Base-by-base conservation (phyloP, 768 basidiomycete genomes). In the Leccinum boreale region DNA sequence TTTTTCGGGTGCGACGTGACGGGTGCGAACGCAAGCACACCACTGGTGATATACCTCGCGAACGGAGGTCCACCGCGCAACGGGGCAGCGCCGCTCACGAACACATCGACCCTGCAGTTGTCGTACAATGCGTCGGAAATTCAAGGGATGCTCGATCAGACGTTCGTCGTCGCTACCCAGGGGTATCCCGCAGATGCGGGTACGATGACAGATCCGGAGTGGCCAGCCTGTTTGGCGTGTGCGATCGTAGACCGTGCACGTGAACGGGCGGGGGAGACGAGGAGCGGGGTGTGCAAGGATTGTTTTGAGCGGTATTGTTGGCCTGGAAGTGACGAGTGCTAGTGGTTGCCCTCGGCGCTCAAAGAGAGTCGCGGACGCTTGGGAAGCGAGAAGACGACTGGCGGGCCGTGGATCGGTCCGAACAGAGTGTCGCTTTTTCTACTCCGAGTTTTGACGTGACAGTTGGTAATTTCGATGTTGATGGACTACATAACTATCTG, bases 41-140 rank as follows among this genome's bases (percentile, higher is more conserved):
- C 84, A 3, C 65, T 85, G 39, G 61, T 86, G 15, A 75, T 85
- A 55, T 87, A 87, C 68, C 68, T 85, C n/a, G 83, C 84, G 1
- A 82, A 81, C 62, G 81, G 82, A 28, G 79, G 78, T 5, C 69
- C 77, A 2, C 78, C 77, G 45, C 71, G 66, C 57, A 69, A 78
- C 31, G 70, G 76, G 19, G 63, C 71, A 23, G 63, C 68, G n/a
- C 64, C 74, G 8, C 52, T 75, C 9, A 80, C 79, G 6, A 82
- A 83, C 70, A 76, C 73, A 0, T 64, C 73, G 10, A 81, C 80
- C 10, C 42, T 52, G 52, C 74, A 79, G 65, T 58, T 74, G 24
- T 47, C 69, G 5, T 83, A 81, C 64, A 48, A 61, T 2, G 56
- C 69, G 4, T 67, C 69, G 2, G 65, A 78, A 55, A 67, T 79